phyloP scores from a whole-genome alignment of 1,284 basidiomycete species.

The Moniliophthora roreri region DNA sequence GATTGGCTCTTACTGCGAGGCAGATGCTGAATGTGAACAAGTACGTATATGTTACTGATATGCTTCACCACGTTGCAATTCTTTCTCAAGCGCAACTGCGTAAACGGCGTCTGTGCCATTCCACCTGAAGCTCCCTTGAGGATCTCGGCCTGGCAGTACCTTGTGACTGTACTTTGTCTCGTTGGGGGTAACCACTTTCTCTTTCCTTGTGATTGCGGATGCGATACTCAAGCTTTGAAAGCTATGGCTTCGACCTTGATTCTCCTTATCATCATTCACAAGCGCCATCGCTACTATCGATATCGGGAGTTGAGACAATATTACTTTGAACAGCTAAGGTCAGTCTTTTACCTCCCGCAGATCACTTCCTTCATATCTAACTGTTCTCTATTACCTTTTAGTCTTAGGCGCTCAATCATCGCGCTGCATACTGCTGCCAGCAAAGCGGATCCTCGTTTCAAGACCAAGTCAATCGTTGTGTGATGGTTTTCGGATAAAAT shows the following conservation, averaged over 20 bases:
- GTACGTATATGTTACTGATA: conserved; percentile 30
- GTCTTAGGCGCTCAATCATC: conserved; percentile 33
- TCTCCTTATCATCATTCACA: conserved; percentile 48
- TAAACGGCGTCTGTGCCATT: conserved; percentile 26
- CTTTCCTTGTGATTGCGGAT: too few species aligned
- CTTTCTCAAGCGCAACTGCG: conserved; percentile 6
- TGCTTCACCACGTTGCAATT: conserved; percentile 9
- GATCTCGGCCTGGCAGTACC: conserved; percentile 47
- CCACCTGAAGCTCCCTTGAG: conserved; percentile 28
- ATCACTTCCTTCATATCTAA: conserved; percentile 1
- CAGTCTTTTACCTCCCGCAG: conserved; percentile 7
- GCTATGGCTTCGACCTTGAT: conserved; percentile 43
- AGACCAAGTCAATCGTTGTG: too few species aligned
- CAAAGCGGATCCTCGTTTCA: too few species aligned
- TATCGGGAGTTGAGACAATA: conserved; percentile 52
- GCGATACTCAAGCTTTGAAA: too few species aligned
- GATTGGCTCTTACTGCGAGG: conserved; percentile 45
- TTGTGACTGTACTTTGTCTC: conserved; percentile 35
- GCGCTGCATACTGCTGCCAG: conserved; percentile 32
- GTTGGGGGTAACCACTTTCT: conserved; percentile 34
- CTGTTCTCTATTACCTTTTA: conserved; percentile 6
- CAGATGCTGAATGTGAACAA: conserved; percentile 57
- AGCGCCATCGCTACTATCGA: conserved; percentile 42
- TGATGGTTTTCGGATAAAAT: too few species aligned
- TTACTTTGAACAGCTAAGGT: conserved; percentile 57